Base-by-base conservation (phyloP, 768 basidiomycete genomes). In the Suillus occidentalis region DNA sequence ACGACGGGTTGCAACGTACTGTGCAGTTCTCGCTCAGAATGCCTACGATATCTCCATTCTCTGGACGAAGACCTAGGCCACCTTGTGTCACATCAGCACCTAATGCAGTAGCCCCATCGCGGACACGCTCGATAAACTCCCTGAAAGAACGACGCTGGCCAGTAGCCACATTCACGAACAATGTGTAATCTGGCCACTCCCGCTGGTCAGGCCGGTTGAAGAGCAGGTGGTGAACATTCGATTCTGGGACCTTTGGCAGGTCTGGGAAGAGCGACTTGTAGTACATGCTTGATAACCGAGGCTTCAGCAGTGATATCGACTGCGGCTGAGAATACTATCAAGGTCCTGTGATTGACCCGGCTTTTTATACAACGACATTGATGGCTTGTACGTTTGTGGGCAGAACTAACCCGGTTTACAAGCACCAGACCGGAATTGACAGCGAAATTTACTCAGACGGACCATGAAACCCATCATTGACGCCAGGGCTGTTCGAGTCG, bases 11-110 rank as follows among this genome's bases (percentile, higher is more conserved):
- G 34, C 39, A 16, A 77, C 86, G 68, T 71, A 89, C 89, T 68
- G 84, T 71, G 47, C 84, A 89, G 70, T 92, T 93, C 58, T 88
- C 82, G 73, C 85, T 85, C 72, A 91, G 82, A 7, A 93, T 84
- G 5, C 89, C 91, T n/a, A 91, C 80, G 20, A 90, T 82, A 58
- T 89, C 87, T 0, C 79, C 80, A 31, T 82, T 78, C 53, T 78
- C 78, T 1, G 75, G 73, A 9, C 74, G 70, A 13, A 92, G 71
- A 0, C 83, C 89, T 1, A 90, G 76, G 0, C 91, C 89, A 1
- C 89, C 89, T 20, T 82, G 72, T 0, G 75, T 66, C 12, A 76
- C 65, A 6, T 85, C 79, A n/a, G 77, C 73, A 2, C 77, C 83
- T 12, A 91, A 77, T 0, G 84, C 88, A 0, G 89, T 89, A 4